Evolutionary conservation across 768 basidiomycete genomes (phyloP).

Genomic region (Thelephora ganbajun): DNA sequence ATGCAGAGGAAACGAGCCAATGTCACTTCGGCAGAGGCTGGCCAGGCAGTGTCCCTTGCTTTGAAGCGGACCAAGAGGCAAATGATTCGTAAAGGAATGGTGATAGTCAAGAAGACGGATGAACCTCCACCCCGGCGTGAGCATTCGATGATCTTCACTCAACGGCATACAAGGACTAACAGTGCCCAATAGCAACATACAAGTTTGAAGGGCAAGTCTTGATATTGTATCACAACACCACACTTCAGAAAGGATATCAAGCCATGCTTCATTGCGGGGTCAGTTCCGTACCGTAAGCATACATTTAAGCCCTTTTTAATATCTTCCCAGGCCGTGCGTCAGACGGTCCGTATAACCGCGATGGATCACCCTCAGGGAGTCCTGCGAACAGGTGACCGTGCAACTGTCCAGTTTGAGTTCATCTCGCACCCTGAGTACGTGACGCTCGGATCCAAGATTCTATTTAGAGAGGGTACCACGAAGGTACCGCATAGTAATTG

Average conservation of each 20-base stretch:
- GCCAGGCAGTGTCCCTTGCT: constrained; percentile 89
- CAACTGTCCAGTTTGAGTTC: constrained; percentile 91
- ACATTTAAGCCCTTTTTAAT: neutral
- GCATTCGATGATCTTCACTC: constrained; percentile 3
- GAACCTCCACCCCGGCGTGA: constrained; percentile 54
- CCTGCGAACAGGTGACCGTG: constrained; percentile 88
- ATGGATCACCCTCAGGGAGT: constrained; percentile 87
- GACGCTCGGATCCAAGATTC: constrained; percentile 84
- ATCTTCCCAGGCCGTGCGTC: constrained; percentile 58
- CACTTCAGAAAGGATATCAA: constrained; percentile 86
- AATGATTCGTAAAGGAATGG: constrained; percentile 89
- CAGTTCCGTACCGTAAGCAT: constrained; percentile 12
- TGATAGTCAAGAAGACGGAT: constrained; percentile 72
- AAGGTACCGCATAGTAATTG: constrained; percentile 37
- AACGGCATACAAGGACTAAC: neutral
- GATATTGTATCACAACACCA: constrained; percentile 89
- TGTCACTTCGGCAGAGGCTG: constrained; percentile 80
- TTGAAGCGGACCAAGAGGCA: constrained; percentile 77
- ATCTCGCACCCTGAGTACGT: constrained; percentile 86
- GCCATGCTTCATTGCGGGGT: constrained; percentile 92
- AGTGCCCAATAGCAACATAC: constrained; percentile 39
- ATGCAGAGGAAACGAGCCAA: constrained; percentile 90
- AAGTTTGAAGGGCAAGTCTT: constrained; percentile 91
- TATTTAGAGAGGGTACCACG: constrained; percentile 93
- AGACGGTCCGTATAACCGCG: constrained; percentile 81